phyloP scores from a whole-genome alignment of 2,329 filamentous ascomycete genomes.

The Cercospora nicotianae region DNA sequence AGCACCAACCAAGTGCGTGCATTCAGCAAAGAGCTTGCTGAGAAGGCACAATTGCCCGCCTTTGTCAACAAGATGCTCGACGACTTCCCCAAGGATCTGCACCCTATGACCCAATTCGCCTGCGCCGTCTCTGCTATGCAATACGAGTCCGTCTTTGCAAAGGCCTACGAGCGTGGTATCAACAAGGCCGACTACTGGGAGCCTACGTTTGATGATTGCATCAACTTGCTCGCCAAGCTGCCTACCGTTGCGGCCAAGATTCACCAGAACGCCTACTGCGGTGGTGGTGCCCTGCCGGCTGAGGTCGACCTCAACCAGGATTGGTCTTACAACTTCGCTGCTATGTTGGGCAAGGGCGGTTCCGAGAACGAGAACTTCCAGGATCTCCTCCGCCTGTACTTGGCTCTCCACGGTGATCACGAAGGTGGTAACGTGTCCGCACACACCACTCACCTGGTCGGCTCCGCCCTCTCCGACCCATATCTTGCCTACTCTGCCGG shows the following conservation, averaged over 20 bases:
- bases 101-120: constrained; percentile 98
- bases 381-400: constrained; percentile 87
- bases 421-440: constrained; percentile 98
- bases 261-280: constrained; percentile 84
- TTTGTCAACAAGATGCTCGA: constrained; percentile 89
- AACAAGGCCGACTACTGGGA: constrained; percentile 99
- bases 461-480: constrained; percentile 88
- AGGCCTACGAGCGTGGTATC: constrained; percentile 84
- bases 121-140: constrained; percentile 95
- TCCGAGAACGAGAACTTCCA: constrained; percentile 91
- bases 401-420: constrained; percentile 95
- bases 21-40: constrained; percentile 82
- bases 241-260: constrained; percentile 97
- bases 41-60: constrained; percentile 76
- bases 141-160: constrained; percentile 90
- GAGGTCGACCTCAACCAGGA: constrained; percentile 81
- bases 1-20: constrained; percentile 76
- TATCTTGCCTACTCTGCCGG: constrained; percentile 96
- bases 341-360: constrained; percentile 88
- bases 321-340: constrained; percentile 98
- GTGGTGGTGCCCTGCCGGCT: constrained; percentile 71
- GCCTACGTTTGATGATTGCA: constrained; percentile 92
- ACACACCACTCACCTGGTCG: constrained; percentile 91
- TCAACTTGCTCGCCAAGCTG: constrained; percentile 91
- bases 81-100: constrained; percentile 82